Evolutionary conservation across 805 yeast species (phyloP), one percentile per base, ranked within the genome.

Genomic region (Diddensiella caesifluorescens): DNA sequence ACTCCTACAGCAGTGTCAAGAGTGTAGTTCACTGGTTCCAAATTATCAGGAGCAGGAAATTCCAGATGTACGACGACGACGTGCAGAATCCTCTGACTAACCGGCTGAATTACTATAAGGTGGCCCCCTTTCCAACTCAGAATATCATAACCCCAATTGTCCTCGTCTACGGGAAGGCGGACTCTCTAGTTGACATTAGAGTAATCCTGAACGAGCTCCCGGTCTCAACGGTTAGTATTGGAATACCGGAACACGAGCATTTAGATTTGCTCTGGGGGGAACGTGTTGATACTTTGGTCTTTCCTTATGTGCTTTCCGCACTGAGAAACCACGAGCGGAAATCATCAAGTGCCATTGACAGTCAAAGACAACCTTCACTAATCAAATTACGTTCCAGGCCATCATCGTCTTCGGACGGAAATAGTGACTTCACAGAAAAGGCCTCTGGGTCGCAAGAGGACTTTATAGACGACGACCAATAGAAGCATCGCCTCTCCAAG

Each of bases 1-100:
- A 89, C 64, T 84, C 95, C 1, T 83, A 95, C 18, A 87, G 97
- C 0, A 79, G 89, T 2, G 97, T 89, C 20, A 90, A 89, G 61
- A 76, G 84, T 6, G 88, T 87, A 34, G 97, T 88, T n/a, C 96
- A 87, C 62, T 87, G 96, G 96, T 86, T 87, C 55, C 95, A 87
- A 63, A 89, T 90, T 40, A 84, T 90, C 47, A 71, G 81, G 39
- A 71, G 83, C 4, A 76, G 75, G 35, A 72, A 75, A 36, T 89
- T 90, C 61, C 95, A 89, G 61, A 83, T 92, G 95, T 90, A 79
- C 62, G 92, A 84, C 55, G 95, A 86, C 48, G 67, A 60, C 16
- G 38, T 49, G 22, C 42, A 39, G 22, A 44, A 35, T 23, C 49
- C 46, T 1, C 34, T 50, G 16, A 51, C 56, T 23, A 62, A 63